Evolutionary conservation across 1,139 yeast species (phyloP).

Genomic region (Taphrina deformans): DNA sequence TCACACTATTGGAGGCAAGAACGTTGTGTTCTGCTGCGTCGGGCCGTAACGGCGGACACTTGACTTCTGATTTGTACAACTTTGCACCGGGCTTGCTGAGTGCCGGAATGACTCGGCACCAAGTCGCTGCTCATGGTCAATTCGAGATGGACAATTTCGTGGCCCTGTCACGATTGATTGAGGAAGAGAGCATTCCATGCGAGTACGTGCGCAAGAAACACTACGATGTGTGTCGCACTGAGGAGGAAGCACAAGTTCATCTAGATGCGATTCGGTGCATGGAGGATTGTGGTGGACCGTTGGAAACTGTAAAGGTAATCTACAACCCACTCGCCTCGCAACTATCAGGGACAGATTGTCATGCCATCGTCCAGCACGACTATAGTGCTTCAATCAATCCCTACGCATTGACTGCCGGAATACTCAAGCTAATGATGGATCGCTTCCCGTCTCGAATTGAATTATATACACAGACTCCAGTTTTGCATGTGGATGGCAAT

Average conservation of each 20-base stretch:
- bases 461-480: constrained; percentile 2
- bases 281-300: not conserved
- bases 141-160: constrained; percentile 12
- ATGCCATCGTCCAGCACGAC: not conserved
- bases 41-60: constrained; percentile 19
- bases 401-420: not conserved
- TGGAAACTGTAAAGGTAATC: not conserved
- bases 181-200: not conserved
- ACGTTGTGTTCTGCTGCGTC: constrained; percentile 16
- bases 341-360: not conserved
- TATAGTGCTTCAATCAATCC: constrained; percentile 16
- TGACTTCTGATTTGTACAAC: constrained; percentile 15
- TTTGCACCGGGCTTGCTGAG: constrained; percentile 13
- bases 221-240: not conserved
- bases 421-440: not conserved
- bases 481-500: not conserved
- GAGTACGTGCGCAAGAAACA: constrained; percentile 6
- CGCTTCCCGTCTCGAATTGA: not conserved
- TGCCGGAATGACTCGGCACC: not conserved
- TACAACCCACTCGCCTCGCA: not conserved
- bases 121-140: constrained; percentile 9
- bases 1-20: constrained; percentile 17
- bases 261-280: not conserved
- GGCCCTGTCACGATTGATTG: not conserved
- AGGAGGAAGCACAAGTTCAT: not conserved